These are phyloP conservation scores for Rubroboletus satanas DNA, from an alignment of 768 basidiomycete genomes.

Conservation along the genomic window DNA sequence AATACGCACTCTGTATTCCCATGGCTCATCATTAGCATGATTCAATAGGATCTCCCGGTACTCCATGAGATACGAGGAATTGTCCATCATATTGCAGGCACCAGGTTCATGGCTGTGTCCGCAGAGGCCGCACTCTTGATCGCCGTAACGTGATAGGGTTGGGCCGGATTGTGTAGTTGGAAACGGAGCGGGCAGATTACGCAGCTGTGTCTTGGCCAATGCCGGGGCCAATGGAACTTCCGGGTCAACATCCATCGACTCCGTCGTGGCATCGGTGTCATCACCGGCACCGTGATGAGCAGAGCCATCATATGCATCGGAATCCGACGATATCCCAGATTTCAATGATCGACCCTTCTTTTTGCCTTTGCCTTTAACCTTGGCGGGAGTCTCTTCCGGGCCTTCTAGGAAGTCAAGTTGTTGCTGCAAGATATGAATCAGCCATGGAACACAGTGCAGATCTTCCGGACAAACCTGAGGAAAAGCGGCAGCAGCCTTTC, in stretches of 20 bases:
- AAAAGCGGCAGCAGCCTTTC: slow-evolving; percentile 59
- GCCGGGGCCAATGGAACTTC: background rate
- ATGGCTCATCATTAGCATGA: slow-evolving; percentile 62
- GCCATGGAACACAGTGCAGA: background rate
- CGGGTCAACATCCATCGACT: slow-evolving; percentile 17
- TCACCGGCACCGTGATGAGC: slow-evolving; percentile 15
- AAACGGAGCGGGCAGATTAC: background rate
- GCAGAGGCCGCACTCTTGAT: slow-evolving; percentile 58
- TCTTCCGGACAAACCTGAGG: slow-evolving; percentile 25
- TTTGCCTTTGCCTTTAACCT: slow-evolving; percentile 34
- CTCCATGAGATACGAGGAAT: slow-evolving; percentile 61
- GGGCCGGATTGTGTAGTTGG: slow-evolving; percentile 1
- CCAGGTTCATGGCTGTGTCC: slow-evolving; percentile 46
- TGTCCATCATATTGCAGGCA: slow-evolving; percentile 60
- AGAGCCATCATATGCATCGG: slow-evolving; percentile 36
- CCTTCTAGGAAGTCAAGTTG: slow-evolving; percentile 31
- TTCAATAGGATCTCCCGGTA: slow-evolving; percentile 65
- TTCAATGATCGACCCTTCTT: slow-evolving; percentile 33
- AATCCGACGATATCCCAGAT: slow-evolving; percentile 36
- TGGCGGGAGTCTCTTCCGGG: slow-evolving; percentile 37
- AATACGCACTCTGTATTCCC: slow-evolving; percentile 55
- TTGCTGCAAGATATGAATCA: slow-evolving; percentile 21
- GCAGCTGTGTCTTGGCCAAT: slow-evolving; percentile 4
- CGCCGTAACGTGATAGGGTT: slow-evolving; percentile 2
- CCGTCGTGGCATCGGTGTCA: slow-evolving; percentile 24